Conservation (phyloP, 768 basidiomycete species). For the Mycena rosella region DNA sequence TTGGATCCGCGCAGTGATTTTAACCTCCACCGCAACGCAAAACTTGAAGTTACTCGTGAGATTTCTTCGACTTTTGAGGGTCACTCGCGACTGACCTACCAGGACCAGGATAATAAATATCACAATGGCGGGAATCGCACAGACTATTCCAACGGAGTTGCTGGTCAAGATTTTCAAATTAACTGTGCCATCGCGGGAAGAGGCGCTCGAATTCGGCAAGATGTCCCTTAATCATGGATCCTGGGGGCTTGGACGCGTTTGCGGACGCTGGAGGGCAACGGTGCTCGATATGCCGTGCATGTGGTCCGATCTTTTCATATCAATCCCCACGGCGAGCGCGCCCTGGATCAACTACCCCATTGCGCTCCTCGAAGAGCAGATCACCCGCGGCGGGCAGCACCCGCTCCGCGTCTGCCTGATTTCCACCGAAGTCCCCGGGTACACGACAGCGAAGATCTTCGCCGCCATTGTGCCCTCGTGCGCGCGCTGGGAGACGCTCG, state of each 20-base stretch:
- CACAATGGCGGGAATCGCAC: background rate
- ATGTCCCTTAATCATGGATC: background rate
- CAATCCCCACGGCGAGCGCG: background rate
- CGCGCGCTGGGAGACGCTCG: background rate
- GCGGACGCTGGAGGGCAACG: conserved; percentile 17
- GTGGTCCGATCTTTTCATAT: conserved; percentile 11
- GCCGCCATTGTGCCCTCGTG: background rate
- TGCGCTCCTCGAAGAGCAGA: no score
- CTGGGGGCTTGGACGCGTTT: conserved; percentile 11
- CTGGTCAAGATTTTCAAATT: conserved; percentile 14
- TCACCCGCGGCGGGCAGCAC: no score
- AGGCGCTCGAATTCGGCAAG: conserved; percentile 5
- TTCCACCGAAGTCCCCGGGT: background rate
- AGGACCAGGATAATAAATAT: no score
- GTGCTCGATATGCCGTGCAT: conserved; percentile 4
- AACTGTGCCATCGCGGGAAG: background rate
- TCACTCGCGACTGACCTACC: no score
- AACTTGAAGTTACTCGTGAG: no score
- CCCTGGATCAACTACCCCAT: background rate
- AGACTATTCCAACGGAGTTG: background rate
- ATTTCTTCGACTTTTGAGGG: no score
- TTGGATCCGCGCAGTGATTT: no score
- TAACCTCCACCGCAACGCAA: no score
- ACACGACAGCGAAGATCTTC: conserved; percentile 11
- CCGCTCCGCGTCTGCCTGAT: background rate